A percentile compares a stretch with the other conserved stretches of the same genome.
phyloP scores from a whole-genome alignment of 805 yeast genomes.

The Kazachstania taianensis region DNA sequence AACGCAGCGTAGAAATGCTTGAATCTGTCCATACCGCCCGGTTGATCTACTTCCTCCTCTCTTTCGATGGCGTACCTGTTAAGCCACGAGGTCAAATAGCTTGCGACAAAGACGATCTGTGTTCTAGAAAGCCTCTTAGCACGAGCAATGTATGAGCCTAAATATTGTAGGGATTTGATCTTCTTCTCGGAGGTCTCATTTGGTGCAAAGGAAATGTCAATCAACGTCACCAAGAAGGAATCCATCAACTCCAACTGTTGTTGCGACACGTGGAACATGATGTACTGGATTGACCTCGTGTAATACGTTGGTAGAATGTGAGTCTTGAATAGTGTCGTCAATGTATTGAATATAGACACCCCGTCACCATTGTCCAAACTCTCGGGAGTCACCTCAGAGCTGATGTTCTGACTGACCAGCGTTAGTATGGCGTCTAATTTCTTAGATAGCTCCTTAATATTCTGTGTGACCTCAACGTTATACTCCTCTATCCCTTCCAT shows the following conservation, averaged over 20 bases:
- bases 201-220: slow-evolving; percentile 72
- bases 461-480: slow-evolving; percentile 36
- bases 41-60: slow-evolving; percentile 65
- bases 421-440: slow-evolving; percentile 67
- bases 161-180: slow-evolving; percentile 83
- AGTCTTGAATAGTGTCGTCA: slow-evolving; percentile 67
- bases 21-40: slow-evolving; percentile 80
- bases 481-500: slow-evolving; percentile 38
- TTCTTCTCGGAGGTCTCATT: slow-evolving; percentile 62
- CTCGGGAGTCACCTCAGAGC: slow-evolving; percentile 39
- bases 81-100: slow-evolving; percentile 76
- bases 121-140: slow-evolving; percentile 60
- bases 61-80: slow-evolving; percentile 72
- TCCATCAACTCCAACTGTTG: slow-evolving; percentile 75
- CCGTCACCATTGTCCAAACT: slow-evolving; percentile 53
- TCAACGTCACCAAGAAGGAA: slow-evolving; percentile 67
- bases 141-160: slow-evolving; percentile 83
- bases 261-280: slow-evolving; percentile 74
- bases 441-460: slow-evolving; percentile 42
- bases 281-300: slow-evolving; percentile 79
- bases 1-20: slow-evolving; percentile 82
- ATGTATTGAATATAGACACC: slow-evolving; percentile 56
- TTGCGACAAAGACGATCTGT: slow-evolving; percentile 74
- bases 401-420: slow-evolving; percentile 43
- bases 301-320: slow-evolving; percentile 86